Evolutionary conservation across 345 rosid genomes (phyloP).

Genomic region (Nasturtium officinale): DNA sequence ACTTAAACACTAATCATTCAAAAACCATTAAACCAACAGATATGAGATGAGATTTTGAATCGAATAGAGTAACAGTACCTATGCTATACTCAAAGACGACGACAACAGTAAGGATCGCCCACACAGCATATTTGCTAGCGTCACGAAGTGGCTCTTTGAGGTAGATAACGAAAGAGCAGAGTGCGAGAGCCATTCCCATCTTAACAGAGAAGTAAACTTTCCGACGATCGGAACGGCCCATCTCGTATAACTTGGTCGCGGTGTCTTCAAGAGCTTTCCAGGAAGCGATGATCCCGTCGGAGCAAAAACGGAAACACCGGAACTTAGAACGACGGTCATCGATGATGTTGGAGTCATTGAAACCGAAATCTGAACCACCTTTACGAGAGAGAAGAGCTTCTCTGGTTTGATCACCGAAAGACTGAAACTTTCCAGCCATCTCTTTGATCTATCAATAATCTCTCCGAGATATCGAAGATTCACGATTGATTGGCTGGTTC

Average conservation of each 20-base stretch:
- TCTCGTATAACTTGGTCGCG: slow-evolving; percentile 50
- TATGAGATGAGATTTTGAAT: slow-evolving; percentile 8
- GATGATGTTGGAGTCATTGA: slow-evolving; percentile 43
- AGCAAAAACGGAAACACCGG: slow-evolving; percentile 52
- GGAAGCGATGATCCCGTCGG: slow-evolving; percentile 47
- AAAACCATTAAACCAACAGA: background rate
- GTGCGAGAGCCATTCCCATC: slow-evolving; percentile 74
- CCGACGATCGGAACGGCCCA: slow-evolving; percentile 82
- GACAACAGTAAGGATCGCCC: slow-evolving; percentile 88
- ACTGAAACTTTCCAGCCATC: slow-evolving; percentile 50
- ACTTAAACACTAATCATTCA: background rate
- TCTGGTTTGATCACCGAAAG: slow-evolving; percentile 54
- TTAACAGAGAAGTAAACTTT: slow-evolving; percentile 63
- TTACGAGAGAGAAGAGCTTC: slow-evolving; percentile 61
- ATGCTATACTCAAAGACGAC: slow-evolving; percentile 90
- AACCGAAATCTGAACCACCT: slow-evolving; percentile 60
- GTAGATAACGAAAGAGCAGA: slow-evolving; percentile 63
- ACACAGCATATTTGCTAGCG: slow-evolving; percentile 68
- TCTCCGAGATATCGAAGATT: background rate
- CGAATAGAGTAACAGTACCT: slow-evolving; percentile 46
- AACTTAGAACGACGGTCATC: slow-evolving; percentile 41
- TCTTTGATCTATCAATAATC: no score
- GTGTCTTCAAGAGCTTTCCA: slow-evolving; percentile 46
- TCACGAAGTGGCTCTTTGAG: slow-evolving; percentile 59
- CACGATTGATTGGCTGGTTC: slow-evolving; percentile 16